Conservation (phyloP, 225 moss, liverwort and hornwort genomes). For the Physcomitrellopsis africana region DNA sequence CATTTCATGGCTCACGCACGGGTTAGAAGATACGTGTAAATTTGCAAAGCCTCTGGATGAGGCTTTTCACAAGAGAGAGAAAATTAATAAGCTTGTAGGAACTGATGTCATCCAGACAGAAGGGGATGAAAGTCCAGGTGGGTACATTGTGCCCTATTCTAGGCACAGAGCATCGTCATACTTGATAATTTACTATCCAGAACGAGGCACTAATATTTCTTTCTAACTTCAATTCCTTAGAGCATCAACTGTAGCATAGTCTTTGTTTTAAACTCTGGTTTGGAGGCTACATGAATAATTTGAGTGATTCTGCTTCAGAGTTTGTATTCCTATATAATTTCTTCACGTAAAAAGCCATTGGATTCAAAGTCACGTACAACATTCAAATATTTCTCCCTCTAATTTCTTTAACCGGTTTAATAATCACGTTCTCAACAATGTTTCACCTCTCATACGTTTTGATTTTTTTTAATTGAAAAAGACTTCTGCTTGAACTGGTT, state of each 20-base stretch:
- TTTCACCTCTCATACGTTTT: too few species aligned
- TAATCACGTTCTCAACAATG: too few species aligned
- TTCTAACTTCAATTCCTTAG: not conserved
- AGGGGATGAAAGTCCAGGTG: constrained; percentile 16
- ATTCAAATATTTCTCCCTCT: too few species aligned
- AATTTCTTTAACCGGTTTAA: too few species aligned
- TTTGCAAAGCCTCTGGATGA: not conserved
- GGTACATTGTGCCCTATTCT: not conserved
- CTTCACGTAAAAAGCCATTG: too few species aligned
- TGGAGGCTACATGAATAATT: not conserved
- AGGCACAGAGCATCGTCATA: not conserved
- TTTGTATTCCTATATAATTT: too few species aligned
- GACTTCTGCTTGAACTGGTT: too few species aligned
- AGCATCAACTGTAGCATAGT: not conserved
- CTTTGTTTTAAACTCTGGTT: not conserved
- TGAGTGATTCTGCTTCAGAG: too few species aligned
- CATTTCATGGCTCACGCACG: constrained; percentile 28
- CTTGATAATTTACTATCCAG: not conserved
- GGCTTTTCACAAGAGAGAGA: not conserved
- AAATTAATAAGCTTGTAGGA: not conserved
- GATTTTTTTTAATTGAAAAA: too few species aligned
- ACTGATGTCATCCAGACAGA: constrained; percentile 13
- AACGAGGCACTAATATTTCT: too few species aligned
- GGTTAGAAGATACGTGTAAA: constrained; percentile 22
- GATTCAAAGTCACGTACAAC: too few species aligned